Evolutionary conservation across 176 grass and related monocot genomes (phyloP), one percentile per base, ranked within the genome.

Genomic region (Elymus sibiricus): DNA sequence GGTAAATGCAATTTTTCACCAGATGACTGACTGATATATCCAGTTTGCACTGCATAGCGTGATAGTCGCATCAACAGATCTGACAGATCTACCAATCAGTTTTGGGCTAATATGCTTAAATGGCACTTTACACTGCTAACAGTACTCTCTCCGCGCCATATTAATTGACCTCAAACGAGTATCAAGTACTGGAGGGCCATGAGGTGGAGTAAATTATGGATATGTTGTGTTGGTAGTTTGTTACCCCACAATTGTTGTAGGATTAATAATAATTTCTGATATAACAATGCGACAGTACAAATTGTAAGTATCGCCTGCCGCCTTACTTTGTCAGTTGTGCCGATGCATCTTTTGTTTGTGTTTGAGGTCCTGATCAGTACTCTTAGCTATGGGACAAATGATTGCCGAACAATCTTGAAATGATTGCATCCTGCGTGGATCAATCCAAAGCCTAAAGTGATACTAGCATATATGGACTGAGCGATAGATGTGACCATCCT

Each of bases 11-110:
- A 26, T 11, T 51, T 76, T 77, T 40, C 81, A 32, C 77, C 6
- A 27, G 60, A 58, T 85, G 35, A 37, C 29, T 42, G 68, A 89
- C 75, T 85, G 67, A 65, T 66, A 56, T 49, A 34, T n/a, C 10
- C 3, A 62, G 63, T 27, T 77, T 28, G 27, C 74, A 31, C 7
- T 22, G 27, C 2, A 53, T 35, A 58, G 1, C 29, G 14, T 26
- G 16, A 8, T 22, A 22, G 35, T 71, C 21, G 0, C 43, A 29
- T 21, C 27, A 49, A 9, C 68, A 15, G 75, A 76, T 87, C 29
- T 29, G 29, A 29, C 29, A 29, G 29, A 29, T 29, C 37, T 73
- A 68, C 61, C 46, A 26, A 21, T 79, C 2, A 15, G 8, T 64
- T 27, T 72, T 56, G 11, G 56, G 5, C 40, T 72, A 43, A 43